Evolutionary conservation across 768 basidiomycete species (phyloP), one percentile per base, ranked within the genome.

Genomic region (Kwoniella sp.): DNA sequence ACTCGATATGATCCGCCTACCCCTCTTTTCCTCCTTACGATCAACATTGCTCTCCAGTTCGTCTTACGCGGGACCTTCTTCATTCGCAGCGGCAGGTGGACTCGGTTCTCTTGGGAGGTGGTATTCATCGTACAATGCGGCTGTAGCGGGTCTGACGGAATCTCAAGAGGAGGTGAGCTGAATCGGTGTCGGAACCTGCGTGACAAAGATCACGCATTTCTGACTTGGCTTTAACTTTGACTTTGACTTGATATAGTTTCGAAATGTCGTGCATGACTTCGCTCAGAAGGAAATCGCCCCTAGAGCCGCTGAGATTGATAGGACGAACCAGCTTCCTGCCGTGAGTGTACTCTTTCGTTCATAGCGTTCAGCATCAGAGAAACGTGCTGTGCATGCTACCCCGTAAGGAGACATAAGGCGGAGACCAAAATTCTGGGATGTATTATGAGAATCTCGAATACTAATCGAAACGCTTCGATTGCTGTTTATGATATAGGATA

Each of bases 261-360:
- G 90, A 64, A 86, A 87, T 73, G 90, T 88, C 1, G 87, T 95
- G 1, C 80, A 82, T 24, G 86, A 88, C 53, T 97, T 96, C 71
- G 88, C 91, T 1, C 83, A 88, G 80, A 86, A 86, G 68, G 92
- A 94, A 78, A 82, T 96, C 47, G 89, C 91, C 1, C 93, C 92
- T 2, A 82, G 89, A 65, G 92, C 92, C 9, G 89, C 85, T 60
- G 88, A 91, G 68, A 88, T 93, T 49, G 94, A 97, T 82, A 87
- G 84, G 80, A 87, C 85, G 26, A 95, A 96, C 80, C 87, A 83
- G 55, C 90, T 90, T 69, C 93, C 93, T 21, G 71, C 80, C 63
- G 91, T 92, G 36, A 44, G 68, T 58, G 13, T 55, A 19, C 7
- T 27, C 22, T 5, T 21, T n/a, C n/a, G n/a, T n/a, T n/a, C n/a